Evolutionary conservation across 139 green algal species (phyloP).

Genomic region (Pedinophyceae sp.): DNA sequence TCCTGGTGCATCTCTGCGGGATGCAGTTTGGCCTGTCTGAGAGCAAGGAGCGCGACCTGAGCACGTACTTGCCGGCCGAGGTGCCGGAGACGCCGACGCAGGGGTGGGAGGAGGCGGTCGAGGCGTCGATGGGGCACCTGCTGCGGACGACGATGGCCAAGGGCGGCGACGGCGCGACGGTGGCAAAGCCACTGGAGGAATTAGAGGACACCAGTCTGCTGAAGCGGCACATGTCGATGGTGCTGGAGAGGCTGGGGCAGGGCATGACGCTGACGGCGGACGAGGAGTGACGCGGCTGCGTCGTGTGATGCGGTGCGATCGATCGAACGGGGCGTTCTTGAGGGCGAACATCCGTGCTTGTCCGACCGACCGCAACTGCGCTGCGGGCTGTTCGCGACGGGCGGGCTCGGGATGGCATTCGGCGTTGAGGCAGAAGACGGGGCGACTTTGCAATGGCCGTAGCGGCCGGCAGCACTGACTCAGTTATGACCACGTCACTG

Average conservation of each 20-base stretch:
- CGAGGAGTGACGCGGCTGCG: too few species aligned
- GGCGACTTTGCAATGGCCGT: too few species aligned
- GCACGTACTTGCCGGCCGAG: constrained; percentile 11
- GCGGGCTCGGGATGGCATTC: too few species aligned
- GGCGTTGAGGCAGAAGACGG: too few species aligned
- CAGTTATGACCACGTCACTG: too few species aligned
- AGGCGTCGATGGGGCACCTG: constrained; percentile 31
- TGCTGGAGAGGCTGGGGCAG: constrained; percentile 33
- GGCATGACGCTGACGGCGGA: constrained; percentile 21
- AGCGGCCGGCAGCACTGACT: too few species aligned
- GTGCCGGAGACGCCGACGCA: constrained; percentile 2
- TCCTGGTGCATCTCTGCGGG: constrained; percentile 33
- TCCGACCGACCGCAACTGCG: too few species aligned
- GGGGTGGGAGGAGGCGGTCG: constrained; percentile 31
- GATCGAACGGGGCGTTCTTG: too few species aligned
- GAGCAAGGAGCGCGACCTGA: constrained; percentile 5
- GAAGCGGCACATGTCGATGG: constrained; percentile 35
- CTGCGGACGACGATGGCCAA: constrained; percentile 27
- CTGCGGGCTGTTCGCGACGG: too few species aligned
- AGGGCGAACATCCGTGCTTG: too few species aligned
- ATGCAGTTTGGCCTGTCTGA: constrained; percentile 15
- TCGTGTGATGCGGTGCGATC: too few species aligned
- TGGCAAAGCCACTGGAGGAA: constrained; percentile 20
- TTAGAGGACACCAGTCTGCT: constrained; percentile 31
- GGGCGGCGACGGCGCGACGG: too few species aligned